Evolutionary conservation across 352 stramenopile species (phyloP).

Genomic region (Globisporangium cylindrosporum): DNA sequence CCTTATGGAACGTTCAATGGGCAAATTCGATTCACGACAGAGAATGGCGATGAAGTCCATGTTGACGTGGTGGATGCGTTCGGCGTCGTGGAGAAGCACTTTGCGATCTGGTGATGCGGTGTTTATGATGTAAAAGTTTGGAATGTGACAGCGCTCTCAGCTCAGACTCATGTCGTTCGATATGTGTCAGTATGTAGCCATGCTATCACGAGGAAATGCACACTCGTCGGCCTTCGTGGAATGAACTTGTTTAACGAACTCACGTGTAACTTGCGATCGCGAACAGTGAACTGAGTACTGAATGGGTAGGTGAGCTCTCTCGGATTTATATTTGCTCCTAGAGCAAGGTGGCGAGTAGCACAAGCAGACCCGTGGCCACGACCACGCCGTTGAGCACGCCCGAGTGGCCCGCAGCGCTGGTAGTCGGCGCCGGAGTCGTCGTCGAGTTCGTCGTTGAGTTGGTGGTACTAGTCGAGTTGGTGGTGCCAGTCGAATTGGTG

Average conservation of each 20-base stretch:
- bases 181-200: neutral
- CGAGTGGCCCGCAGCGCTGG: neutral
- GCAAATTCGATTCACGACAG: slow-evolving; percentile 12
- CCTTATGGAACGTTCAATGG: slow-evolving; percentile 33
- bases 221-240: neutral
- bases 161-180: too few species aligned
- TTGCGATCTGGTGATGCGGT: slow-evolving; percentile 32
- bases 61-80: slow-evolving; percentile 35
- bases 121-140: too few species aligned
- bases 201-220: neutral
- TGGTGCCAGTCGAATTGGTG: neutral
- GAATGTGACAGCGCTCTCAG: too few species aligned
- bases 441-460: neutral
- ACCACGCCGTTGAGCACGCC: slow-evolving; percentile 6
- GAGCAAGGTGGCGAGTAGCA: slow-evolving; percentile 3
- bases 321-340: neutral
- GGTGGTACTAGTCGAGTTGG: too few species aligned
- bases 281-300: too few species aligned
- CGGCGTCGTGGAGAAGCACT: slow-evolving; percentile 43
- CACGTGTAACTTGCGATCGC: neutral
- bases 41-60: slow-evolving; percentile 13
- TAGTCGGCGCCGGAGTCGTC: slow-evolving; percentile 4
- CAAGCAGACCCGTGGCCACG: slow-evolving; percentile 7
- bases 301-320: neutral
- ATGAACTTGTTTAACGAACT: neutral